Percentiles rank a stretch among this genome's conserved stretches.
These are phyloP conservation scores for Sarocladiaceae sp. DNA, from an alignment of 2,329 filamentous ascomycete genomes.

Conservation along the genomic window DNA sequence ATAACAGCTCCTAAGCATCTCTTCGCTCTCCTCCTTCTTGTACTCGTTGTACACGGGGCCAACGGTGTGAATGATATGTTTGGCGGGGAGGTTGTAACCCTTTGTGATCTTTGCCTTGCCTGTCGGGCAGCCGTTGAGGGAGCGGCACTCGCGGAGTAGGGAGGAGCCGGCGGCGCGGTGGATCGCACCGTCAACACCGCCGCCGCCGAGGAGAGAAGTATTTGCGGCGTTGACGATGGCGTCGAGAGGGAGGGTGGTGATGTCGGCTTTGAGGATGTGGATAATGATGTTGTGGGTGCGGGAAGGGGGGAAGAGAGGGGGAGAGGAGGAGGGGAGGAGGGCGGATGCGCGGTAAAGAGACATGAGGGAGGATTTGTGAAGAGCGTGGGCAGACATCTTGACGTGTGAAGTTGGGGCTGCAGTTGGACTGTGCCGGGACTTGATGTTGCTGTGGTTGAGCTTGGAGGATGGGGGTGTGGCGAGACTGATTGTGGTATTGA, in stretches of 20 bases:
- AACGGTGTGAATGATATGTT: constrained; percentile 82
- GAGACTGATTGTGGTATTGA: not conserved
- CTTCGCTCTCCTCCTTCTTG: constrained; percentile 27
- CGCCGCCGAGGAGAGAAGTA: constrained; percentile 67
- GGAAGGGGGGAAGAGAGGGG: constrained; percentile 29
- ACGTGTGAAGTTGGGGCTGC: too few species aligned
- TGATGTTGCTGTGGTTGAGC: too few species aligned
- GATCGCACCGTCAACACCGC: constrained; percentile 87
- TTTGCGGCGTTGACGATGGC: constrained; percentile 95
- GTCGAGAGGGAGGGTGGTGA: constrained; percentile 71
- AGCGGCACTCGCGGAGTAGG: constrained; percentile 65
- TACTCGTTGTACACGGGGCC: constrained; percentile 64
- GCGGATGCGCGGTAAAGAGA: too few species aligned
- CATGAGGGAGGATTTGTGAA: not conserved
- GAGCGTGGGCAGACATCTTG: too few species aligned
- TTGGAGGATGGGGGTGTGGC: not conserved
- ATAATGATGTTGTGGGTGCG: constrained; percentile 62
- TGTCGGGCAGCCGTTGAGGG: constrained; percentile 64
- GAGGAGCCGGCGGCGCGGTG: constrained; percentile 70
- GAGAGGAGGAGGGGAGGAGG: constrained; percentile 21
- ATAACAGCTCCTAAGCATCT: constrained; percentile 60
- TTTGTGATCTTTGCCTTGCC: constrained; percentile 78
- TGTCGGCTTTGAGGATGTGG: constrained; percentile 66
- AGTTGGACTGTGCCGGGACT: too few species aligned
- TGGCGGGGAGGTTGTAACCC: constrained; percentile 69